Conservation (phyloP, 176 grass and related monocot species). For the Secale cereale region DNA sequence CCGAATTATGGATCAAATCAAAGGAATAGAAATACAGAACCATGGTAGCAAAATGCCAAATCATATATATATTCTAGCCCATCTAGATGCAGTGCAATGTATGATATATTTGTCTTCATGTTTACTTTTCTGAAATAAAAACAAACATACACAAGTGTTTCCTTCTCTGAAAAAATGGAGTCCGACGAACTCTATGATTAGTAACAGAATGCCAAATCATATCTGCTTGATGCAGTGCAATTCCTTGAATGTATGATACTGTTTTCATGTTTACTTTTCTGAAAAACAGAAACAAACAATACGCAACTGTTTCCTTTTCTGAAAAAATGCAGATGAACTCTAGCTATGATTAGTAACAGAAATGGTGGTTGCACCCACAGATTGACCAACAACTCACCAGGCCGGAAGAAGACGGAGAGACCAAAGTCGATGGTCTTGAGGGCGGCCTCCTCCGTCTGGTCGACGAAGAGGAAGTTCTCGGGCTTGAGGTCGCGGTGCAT, state of each 20-base stretch:
- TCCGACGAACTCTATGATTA: background rate
- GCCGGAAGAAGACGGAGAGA: constrained; percentile 58
- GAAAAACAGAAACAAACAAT: background rate
- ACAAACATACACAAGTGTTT: background rate
- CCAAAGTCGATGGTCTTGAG: constrained; percentile 87
- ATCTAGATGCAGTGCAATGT: background rate
- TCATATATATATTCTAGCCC: background rate
- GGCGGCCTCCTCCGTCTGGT: constrained; percentile 53
- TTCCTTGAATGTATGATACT: background rate
- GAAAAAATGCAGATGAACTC: background rate
- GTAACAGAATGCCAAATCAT: background rate
- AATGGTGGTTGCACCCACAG: background rate
- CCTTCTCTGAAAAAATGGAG: background rate
- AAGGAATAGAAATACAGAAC: background rate
- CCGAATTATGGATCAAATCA: constrained; percentile 5
- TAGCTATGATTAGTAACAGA: background rate
- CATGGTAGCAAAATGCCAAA: background rate
- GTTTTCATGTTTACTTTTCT: background rate
- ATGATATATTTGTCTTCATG: background rate
- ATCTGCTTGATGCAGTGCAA: background rate
- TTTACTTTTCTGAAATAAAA: background rate
- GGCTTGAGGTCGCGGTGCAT: constrained; percentile 86
- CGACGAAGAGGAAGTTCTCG: constrained; percentile 70
- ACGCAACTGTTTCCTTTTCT: background rate
- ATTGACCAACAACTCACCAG: constrained; percentile 24